These are phyloP conservation scores for Solanum bulbocastanum DNA, from an alignment of 257 asterid species.

Conservation along the genomic window DNA sequence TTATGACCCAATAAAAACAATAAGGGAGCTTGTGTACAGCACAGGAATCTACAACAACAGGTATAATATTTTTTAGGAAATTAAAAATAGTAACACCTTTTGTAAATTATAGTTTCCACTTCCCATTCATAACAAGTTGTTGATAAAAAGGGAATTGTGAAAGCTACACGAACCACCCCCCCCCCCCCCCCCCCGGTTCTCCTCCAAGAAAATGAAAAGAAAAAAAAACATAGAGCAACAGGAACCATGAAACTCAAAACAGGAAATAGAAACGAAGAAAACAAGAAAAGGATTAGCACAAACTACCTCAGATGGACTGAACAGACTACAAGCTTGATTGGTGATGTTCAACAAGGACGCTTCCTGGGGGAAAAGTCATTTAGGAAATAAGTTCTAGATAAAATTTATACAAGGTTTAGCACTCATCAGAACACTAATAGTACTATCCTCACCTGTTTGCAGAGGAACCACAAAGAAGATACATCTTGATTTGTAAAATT, in stretches of 20 bases:
- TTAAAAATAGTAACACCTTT: not conserved
- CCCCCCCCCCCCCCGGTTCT: not conserved
- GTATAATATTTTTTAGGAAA: not conserved
- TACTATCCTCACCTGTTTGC: conserved; percentile 62
- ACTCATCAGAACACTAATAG: conserved; percentile 1
- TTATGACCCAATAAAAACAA: not conserved
- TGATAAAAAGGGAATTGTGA: not conserved
- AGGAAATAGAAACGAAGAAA: not conserved
- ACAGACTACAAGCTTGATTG: conserved; percentile 82
- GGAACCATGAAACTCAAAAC: not conserved
- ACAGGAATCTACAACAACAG: not conserved
- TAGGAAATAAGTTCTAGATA: conserved; percentile 5
- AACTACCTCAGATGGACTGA: conserved; percentile 70
- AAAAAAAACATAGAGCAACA: not conserved
- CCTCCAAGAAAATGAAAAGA: not conserved
- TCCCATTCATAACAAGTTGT: not conserved
- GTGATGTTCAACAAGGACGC: conserved; percentile 73
- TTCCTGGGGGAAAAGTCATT: conserved; percentile 48
- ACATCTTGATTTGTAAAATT: conserved; percentile 58
- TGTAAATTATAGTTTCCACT: not conserved
- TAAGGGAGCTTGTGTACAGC: not conserved
- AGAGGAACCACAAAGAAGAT: conserved; percentile 78
- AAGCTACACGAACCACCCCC: not conserved
- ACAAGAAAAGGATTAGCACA: conserved; percentile 3
- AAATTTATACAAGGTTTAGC: not conserved